phyloP scores from a whole-genome alignment of 352 stramenopile species.

The Phytophthora brassicae region DNA sequence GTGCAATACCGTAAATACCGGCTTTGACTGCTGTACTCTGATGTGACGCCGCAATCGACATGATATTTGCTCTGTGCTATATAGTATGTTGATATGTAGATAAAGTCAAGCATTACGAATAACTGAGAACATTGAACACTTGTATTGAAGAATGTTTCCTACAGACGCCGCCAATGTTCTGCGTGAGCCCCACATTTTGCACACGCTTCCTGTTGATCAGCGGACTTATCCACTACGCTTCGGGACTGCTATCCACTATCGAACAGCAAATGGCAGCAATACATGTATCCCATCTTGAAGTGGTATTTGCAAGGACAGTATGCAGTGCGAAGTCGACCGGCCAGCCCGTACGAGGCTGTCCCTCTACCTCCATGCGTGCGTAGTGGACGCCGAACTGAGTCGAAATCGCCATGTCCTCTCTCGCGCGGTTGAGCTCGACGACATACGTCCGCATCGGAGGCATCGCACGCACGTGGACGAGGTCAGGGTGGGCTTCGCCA shows the following conservation, averaged over 20 bases:
- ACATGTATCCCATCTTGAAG: conserved; percentile 7
- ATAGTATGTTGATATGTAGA: too few relatives aligned
- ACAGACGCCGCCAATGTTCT: too few relatives aligned
- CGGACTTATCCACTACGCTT: too few relatives aligned
- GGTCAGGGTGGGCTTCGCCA: neutral
- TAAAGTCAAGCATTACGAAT: too few relatives aligned
- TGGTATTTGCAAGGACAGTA: conserved; percentile 1
- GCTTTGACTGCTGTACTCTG: too few relatives aligned
- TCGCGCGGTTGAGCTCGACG: neutral
- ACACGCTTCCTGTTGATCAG: too few relatives aligned
- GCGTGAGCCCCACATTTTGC: too few relatives aligned
- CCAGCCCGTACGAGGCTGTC: neutral
- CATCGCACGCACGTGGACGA: neutral
- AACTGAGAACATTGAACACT: too few relatives aligned
- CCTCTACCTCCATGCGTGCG: conserved; percentile 11
- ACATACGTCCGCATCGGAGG: neutral
- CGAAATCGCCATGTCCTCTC: neutral
- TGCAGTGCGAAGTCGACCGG: neutral
- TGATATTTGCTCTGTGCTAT: too few relatives aligned
- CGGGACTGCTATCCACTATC: neutral
- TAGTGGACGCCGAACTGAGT: conserved; percentile 2
- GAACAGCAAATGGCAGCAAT: conserved; percentile 1
- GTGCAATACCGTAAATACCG: too few relatives aligned
- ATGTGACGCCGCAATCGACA: too few relatives aligned
- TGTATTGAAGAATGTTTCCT: too few relatives aligned